Evolutionary conservation across 768 basidiomycete genomes (phyloP).

Genomic region (Boletus coccyginus): DNA sequence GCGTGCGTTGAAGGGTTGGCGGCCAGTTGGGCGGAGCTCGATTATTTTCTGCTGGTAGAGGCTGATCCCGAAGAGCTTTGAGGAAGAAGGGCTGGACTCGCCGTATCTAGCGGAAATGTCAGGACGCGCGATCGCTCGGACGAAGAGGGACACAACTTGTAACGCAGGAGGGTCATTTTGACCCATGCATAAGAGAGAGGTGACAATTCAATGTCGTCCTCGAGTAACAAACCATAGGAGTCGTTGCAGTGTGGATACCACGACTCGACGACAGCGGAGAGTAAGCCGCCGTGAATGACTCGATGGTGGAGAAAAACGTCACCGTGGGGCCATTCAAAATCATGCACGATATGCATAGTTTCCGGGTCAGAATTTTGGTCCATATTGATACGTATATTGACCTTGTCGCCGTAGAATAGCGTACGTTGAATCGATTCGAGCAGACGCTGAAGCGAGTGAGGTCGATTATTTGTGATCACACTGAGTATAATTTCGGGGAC

Average conservation of each 20-base stretch:
- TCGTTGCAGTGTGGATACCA: conserved; percentile 80
- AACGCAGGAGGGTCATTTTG: conserved; percentile 76
- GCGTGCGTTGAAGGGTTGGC: conserved; percentile 66
- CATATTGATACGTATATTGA: conserved; percentile 67
- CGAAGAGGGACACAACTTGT: conserved; percentile 52
- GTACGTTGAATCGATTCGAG: conserved; percentile 56
- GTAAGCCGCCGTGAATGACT: conserved; percentile 73
- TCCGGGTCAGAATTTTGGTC: conserved; percentile 69
- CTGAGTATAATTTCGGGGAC: conserved; percentile 63
- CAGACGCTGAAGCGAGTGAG: conserved; percentile 66
- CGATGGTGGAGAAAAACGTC: conserved; percentile 62
- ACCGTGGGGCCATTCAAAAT: conserved; percentile 62
- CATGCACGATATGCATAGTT: conserved; percentile 52
- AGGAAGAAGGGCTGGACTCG: conserved; percentile 33
- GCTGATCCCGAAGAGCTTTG: conserved; percentile 72
- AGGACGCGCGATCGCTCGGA: not conserved
- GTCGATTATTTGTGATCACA: conserved; percentile 77
- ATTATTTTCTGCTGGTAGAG: conserved; percentile 84
- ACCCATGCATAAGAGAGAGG: conserved; percentile 84
- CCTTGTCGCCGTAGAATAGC: conserved; percentile 64
- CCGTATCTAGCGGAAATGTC: conserved; percentile 51
- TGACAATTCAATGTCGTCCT: conserved; percentile 85
- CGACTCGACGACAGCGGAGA: conserved; percentile 82
- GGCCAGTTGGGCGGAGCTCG: conserved; percentile 67
- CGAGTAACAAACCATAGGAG: conserved; percentile 75